Base-by-base conservation (phyloP, 805 yeast species). In the Cyberlindnera euphorbiae region DNA sequence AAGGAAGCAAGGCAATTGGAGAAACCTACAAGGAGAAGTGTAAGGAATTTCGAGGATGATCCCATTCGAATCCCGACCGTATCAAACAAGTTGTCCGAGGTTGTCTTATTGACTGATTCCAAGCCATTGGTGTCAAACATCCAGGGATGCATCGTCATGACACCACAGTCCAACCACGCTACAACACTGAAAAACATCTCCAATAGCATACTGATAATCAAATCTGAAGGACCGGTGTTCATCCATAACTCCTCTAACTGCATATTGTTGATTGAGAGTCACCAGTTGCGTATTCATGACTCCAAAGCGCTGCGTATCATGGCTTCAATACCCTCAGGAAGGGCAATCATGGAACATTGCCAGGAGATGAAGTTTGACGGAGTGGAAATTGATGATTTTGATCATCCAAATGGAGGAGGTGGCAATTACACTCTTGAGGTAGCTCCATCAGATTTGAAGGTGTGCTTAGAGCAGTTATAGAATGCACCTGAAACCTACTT, bases 251-350 rank as follows among this genome's bases (percentile, higher is more conserved):
- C 38, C 0, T 8, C 18, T 3, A 37, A 45, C 5, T 45, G 49
- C 17, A 24, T 34, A 1, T 24, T 49, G 6, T 44, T 39, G 23
- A 38, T 47, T 13, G n/a, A 33, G 2, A 45, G 50, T 23, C 55
- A 53, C 26, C 58, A 53, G 26, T 14, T 53, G 19, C 30, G 58
- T 11, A 38, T 53, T 7, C 56, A 53, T 25, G 37, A 44, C 17
- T 35, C 49, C 2, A 6, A 17, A 2, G 15, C 21, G 8, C 19
- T 45, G 15, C 32, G 26, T n/a, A 28, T 48, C 8, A 11, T 30
- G 5, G 43, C 47, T 2, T 11, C 24, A 2, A 32, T 36, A 17
- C 36, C 35, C 2, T 35, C 41, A 4, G 38, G 39, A 4, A 31
- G 44, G 22, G 52, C 41, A 10, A 41, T 53, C 18, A 46, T 53